These are phyloP conservation scores for Cyberlindnera americana DNA, from an alignment of 805 yeast species.

Conservation along the genomic window DNA sequence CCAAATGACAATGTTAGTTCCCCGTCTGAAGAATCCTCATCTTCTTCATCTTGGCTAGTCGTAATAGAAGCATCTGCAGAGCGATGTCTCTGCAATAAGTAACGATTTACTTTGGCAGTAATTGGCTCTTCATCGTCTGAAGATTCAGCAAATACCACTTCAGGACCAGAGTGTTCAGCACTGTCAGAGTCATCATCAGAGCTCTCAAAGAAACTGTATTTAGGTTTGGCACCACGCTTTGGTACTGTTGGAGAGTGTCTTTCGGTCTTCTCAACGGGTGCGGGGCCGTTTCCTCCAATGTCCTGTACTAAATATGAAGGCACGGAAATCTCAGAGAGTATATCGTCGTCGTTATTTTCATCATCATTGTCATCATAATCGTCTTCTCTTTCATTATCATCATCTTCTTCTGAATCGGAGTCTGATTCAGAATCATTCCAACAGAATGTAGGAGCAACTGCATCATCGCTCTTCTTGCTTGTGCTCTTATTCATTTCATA, in stretches of 20 bases:
- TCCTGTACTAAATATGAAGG: constrained; percentile 18
- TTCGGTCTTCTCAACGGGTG: not conserved
- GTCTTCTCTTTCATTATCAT: constrained; percentile 7
- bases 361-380: constrained; percentile 7
- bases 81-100: not conserved
- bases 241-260: constrained; percentile 13
- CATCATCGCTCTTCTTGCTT: constrained; percentile 15
- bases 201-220: constrained; percentile 25
- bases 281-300: constrained; percentile 5
- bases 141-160: constrained; percentile 17
- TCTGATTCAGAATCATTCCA: constrained; percentile 7
- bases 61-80: constrained; percentile 7
- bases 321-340: constrained; percentile 17
- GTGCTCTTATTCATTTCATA: constrained; percentile 19
- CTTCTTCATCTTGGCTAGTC: constrained; percentile 37
- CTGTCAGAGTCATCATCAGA: constrained; percentile 17
- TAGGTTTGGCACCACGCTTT: constrained; percentile 19
- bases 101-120: not conserved
- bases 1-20: constrained; percentile 11
- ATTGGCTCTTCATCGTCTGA: constrained; percentile 10
- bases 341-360: constrained; percentile 7
- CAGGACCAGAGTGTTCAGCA: constrained; percentile 13
- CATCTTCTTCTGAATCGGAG: constrained; percentile 8
- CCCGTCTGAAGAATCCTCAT: constrained; percentile 4
- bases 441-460: constrained; percentile 20